Conservation (phyloP, 306 rosid genomes). For the Begonia masoniana region DNA sequence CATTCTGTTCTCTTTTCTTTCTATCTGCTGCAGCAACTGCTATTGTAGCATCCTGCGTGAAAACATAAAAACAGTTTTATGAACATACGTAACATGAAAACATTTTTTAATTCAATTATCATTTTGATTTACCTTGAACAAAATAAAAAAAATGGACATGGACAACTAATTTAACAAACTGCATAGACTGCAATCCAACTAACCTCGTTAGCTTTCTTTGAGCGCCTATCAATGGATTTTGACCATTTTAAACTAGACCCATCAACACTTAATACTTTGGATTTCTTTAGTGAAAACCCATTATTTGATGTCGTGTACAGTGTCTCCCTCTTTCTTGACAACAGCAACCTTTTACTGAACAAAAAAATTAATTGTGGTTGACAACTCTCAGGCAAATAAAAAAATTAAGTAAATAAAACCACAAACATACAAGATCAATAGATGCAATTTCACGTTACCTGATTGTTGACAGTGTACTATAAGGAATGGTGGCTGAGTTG, state of each 20-base stretch:
- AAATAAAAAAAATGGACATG: no score
- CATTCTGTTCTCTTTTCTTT: constrained; percentile 71
- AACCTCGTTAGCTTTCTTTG: constrained; percentile 94
- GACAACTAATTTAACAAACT: background rate
- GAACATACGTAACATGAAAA: no score
- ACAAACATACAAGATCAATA: constrained; percentile 1
- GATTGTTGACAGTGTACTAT: constrained; percentile 37
- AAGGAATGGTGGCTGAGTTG: constrained; percentile 31
- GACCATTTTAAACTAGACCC: constrained; percentile 97
- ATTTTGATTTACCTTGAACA: no score
- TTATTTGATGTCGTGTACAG: constrained; percentile 73
- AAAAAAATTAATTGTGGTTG: constrained; percentile 18
- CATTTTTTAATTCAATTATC: no score
- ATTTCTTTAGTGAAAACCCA: constrained; percentile 86
- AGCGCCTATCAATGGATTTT: constrained; percentile 80
- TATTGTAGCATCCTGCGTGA: constrained; percentile 70
- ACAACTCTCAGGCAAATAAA: constrained; percentile 15
- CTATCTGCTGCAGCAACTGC: constrained; percentile 93
- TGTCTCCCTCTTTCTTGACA: constrained; percentile 71
- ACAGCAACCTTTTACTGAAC: constrained; percentile 69
- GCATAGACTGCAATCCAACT: constrained; percentile 14
- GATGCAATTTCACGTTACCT: constrained; percentile 29
- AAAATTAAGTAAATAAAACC: constrained; percentile 4
- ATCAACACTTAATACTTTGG: constrained; percentile 89
- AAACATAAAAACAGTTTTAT: background rate